phyloP scores from a whole-genome alignment of 2,329 filamentous ascomycete species.

The Hymenoscyphus fructigenus region DNA sequence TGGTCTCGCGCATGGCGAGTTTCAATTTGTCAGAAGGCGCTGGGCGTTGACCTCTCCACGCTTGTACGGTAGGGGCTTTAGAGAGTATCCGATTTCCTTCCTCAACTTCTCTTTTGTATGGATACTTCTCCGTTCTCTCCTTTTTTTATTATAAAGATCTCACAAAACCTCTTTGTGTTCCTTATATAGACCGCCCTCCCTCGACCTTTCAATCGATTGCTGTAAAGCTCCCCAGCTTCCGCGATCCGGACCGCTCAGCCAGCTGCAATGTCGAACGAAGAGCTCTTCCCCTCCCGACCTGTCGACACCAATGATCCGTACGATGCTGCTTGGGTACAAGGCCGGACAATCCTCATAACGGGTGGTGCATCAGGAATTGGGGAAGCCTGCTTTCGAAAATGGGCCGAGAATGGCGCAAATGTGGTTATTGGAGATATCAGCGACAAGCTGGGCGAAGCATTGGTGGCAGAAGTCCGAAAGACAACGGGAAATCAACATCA shows the following conservation, averaged over 20 bases:
- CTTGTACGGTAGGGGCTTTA: too few relatives aligned
- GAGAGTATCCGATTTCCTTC: too few relatives aligned
- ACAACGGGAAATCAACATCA: slow-evolving; percentile 45
- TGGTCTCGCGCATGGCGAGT: too few relatives aligned
- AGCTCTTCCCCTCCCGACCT: neutral
- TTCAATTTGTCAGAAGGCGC: too few relatives aligned
- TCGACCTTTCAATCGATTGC: neutral
- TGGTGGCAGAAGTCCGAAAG: slow-evolving; percentile 53
- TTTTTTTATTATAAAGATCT: too few relatives aligned
- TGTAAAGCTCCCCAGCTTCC: neutral
- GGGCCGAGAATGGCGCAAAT: slow-evolving; percentile 56
- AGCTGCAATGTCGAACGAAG: neutral
- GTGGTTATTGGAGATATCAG: slow-evolving; percentile 65
- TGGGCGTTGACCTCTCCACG: too few relatives aligned
- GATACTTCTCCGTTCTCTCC: too few relatives aligned
- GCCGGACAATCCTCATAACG: slow-evolving; percentile 62
- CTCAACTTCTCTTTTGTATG: too few relatives aligned
- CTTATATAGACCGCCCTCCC: too few relatives aligned
- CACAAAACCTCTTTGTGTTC: too few relatives aligned
- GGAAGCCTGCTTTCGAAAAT: slow-evolving; percentile 51
- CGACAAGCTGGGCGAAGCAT: slow-evolving; percentile 49
- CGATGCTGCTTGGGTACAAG: slow-evolving; percentile 46
- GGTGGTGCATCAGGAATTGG: slow-evolving; percentile 64
- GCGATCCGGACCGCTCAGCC: neutral
- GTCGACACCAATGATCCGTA: slow-evolving; percentile 45